These are phyloP conservation scores for Cnidoscolus chayamansa DNA, from an alignment of 441 rosid genomes.

Conservation along the genomic window DNA sequence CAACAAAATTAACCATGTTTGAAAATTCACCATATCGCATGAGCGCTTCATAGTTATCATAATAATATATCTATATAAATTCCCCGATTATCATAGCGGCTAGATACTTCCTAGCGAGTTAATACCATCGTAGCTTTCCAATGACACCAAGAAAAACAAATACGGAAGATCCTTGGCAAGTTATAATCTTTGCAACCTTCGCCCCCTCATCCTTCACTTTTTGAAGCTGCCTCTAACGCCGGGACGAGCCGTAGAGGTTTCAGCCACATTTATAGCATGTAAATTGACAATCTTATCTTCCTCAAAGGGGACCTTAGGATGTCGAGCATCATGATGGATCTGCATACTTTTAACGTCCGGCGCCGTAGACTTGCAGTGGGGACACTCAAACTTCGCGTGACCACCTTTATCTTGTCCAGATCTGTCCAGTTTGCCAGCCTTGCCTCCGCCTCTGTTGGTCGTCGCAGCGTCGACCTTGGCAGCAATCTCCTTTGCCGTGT, in stretches of 20 bases:
- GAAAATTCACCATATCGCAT: background rate
- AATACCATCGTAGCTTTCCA: constrained; percentile 3
- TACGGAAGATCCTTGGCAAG: background rate
- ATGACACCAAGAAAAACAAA: background rate
- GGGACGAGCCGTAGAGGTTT: constrained; percentile 40
- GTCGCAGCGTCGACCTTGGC: constrained; percentile 77
- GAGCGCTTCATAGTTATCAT: constrained; percentile 4
- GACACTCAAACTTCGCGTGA: constrained; percentile 94
- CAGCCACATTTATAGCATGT: constrained; percentile 34
- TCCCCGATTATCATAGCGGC: background rate
- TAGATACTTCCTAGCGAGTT: background rate
- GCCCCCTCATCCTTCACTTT: constrained; percentile 38
- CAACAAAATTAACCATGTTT: background rate
- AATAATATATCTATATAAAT: constrained; percentile 3
- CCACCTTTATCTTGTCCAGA: constrained; percentile 85
- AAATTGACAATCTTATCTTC: constrained; percentile 60
- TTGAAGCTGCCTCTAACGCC: constrained; percentile 67
- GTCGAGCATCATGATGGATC: constrained; percentile 92
- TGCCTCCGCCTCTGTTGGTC: constrained; percentile 92
- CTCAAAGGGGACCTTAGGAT: constrained; percentile 76
- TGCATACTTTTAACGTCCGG: constrained; percentile 90
- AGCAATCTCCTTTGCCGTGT: constrained; percentile 90
- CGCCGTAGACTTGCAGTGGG: constrained; percentile 74
- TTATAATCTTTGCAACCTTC: background rate
- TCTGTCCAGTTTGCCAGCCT: constrained; percentile 72